A percentile compares a stretch with the other conserved stretches of the same genome.
Conservation (phyloP, 1,284 basidiomycete genomes). For the Xerocomus amazonicus region DNA sequence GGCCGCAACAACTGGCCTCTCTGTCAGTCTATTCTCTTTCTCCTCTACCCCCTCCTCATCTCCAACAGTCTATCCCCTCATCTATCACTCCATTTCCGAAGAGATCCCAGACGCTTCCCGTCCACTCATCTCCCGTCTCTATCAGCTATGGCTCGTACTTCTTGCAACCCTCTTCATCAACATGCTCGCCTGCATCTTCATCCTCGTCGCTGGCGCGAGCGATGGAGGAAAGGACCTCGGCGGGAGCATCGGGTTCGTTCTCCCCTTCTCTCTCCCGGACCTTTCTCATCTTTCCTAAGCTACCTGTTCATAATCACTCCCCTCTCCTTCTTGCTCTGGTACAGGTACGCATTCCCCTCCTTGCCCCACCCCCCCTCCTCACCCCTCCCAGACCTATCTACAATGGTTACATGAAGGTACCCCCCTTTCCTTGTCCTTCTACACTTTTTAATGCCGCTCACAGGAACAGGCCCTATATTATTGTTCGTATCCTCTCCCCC, state of each 20-base stretch:
- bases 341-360: constrained; percentile 51
- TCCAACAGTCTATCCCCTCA: constrained; percentile 80
- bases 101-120: constrained; percentile 86
- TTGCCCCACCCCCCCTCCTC: constrained; percentile 7
- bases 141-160: constrained; percentile 85
- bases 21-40: constrained; percentile 46
- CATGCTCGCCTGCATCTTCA: constrained; percentile 85
- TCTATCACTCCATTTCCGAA: constrained; percentile 88
- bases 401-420: constrained; percentile 94
- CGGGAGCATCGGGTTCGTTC: constrained; percentile 70
- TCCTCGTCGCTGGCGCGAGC: constrained; percentile 72
- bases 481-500: constrained; percentile 47
- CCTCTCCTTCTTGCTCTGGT: constrained; percentile 89
- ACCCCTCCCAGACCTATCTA: constrained; percentile 74
- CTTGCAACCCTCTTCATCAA: constrained; percentile 81
- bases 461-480: constrained; percentile 86
- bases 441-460: constrained; percentile 11
- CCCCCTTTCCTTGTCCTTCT: constrained; percentile 24
- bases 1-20: constrained; percentile 90
- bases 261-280: constrained; percentile 25
- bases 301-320: constrained; percentile 82
- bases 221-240: constrained; percentile 82
- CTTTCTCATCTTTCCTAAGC: constrained; percentile 40
- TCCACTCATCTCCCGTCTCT: constrained; percentile 79
- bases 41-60: constrained; percentile 20